These are phyloP conservation scores for Purshia tridentata DNA, from an alignment of 306 rosid species.

Conservation along the genomic window DNA sequence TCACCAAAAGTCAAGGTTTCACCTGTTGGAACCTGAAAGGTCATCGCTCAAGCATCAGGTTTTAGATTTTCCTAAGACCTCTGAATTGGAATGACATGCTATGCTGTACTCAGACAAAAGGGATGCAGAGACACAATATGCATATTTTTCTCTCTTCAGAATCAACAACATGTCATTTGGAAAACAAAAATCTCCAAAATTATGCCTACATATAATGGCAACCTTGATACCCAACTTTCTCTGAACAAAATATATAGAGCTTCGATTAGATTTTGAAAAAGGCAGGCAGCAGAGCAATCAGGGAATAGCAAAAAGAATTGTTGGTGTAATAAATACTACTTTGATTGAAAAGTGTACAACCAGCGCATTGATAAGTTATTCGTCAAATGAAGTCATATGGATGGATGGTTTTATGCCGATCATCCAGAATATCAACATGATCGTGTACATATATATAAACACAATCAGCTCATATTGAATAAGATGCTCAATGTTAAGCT, in stretches of 20 bases:
- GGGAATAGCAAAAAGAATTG: not conserved
- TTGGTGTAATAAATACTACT: not conserved
- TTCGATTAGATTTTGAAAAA: too few relatives aligned
- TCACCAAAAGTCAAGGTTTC: conserved; percentile 72
- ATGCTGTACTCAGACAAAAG: too few relatives aligned
- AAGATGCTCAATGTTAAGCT: not conserved
- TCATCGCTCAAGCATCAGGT: conserved; percentile 25
- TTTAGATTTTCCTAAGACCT: not conserved
- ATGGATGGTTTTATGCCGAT: not conserved
- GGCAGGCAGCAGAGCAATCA: too few relatives aligned
- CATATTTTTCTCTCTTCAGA: too few relatives aligned
- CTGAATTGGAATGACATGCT: too few relatives aligned
- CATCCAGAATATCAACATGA: not conserved
- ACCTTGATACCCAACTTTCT: not conserved
- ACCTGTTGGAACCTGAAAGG: conserved; percentile 84
- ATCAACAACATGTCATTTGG: too few relatives aligned
- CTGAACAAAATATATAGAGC: not conserved
- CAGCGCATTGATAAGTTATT: not conserved
- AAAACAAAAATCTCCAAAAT: too few relatives aligned
- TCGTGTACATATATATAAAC: not conserved
- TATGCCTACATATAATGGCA: too few relatives aligned
- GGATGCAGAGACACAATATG: too few relatives aligned
- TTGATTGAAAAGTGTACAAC: not conserved
- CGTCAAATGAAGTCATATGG: not conserved
- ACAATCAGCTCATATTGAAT: not conserved